Evolutionary conservation across 192 early-diverging fungal genomes (phyloP).

Genomic region (Backusella westeae): DNA sequence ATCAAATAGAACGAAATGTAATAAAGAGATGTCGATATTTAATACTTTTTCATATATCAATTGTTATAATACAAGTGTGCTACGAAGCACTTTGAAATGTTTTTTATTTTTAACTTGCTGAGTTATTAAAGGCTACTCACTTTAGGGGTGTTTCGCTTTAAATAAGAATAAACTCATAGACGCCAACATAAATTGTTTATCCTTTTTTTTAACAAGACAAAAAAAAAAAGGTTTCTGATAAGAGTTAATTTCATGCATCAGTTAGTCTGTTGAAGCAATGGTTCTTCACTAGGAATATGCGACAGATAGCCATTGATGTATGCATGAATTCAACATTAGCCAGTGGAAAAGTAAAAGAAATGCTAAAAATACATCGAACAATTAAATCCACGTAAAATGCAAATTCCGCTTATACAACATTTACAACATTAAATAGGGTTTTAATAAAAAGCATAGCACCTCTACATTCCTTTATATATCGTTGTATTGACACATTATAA

Average conservation of each 20-base stretch:
- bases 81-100: not conserved
- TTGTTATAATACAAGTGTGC: not conserved
- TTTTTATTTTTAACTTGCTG: not conserved
- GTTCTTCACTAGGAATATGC: not conserved
- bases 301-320: not conserved
- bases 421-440: not conserved
- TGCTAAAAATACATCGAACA: not conserved
- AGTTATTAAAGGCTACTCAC: not conserved
- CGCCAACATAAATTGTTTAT: not conserved
- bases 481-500: not conserved
- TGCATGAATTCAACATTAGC: not conserved
- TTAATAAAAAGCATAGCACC: not conserved
- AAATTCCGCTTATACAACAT: not conserved
- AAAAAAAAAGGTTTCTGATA: not conserved
- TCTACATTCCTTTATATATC: not conserved
- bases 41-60: not conserved
- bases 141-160: not conserved
- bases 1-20: not conserved
- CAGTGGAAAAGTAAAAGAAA: not conserved
- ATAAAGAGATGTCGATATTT: not conserved
- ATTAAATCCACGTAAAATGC: not conserved
- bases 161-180: not conserved
- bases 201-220: not conserved
- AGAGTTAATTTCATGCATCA: not conserved
- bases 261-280: not conserved